These are phyloP conservation scores for Claviceps capensis DNA, from an alignment of 2,329 filamentous ascomycete genomes.

Conservation along the genomic window DNA sequence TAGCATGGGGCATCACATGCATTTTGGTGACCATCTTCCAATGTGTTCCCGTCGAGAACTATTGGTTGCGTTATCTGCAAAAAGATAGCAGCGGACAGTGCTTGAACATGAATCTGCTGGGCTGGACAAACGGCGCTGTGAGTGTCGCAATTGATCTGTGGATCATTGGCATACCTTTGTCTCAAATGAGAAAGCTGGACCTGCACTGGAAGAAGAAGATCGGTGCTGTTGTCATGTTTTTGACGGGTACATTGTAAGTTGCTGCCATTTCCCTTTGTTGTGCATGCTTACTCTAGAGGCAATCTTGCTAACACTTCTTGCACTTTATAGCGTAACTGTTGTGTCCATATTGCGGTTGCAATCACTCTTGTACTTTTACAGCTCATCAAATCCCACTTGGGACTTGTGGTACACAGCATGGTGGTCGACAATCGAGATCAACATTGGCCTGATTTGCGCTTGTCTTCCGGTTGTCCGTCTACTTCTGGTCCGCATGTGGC, in stretches of 20 bases:
- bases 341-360: conserved; percentile 5
- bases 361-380: conserved; percentile 4
- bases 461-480: conserved; percentile 1
- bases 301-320: neutral
- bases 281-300: neutral
- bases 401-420: conserved; percentile 3
- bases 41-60: conserved; percentile 1
- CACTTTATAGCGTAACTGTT: conserved; percentile 2
- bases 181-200: conserved; percentile 4
- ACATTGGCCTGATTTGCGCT: conserved; percentile 5
- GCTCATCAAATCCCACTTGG: conserved; percentile 4
- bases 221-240: conserved; percentile 4
- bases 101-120: conserved; percentile 3
- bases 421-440: conserved; percentile 8
- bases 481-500: neutral
- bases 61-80: conserved; percentile 4
- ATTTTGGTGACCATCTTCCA: neutral
- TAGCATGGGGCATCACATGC: conserved; percentile 1
- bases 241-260: conserved; percentile 5
- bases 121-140: conserved; percentile 3
- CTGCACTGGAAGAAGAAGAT: conserved; percentile 6
- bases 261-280: neutral
- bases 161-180: conserved; percentile 6
- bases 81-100: neutral
- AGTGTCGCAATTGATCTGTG: conserved; percentile 5